Evolutionary conservation across 2,329 filamentous ascomycete species (phyloP).

Genomic region (Colletotrichum sidae): DNA sequence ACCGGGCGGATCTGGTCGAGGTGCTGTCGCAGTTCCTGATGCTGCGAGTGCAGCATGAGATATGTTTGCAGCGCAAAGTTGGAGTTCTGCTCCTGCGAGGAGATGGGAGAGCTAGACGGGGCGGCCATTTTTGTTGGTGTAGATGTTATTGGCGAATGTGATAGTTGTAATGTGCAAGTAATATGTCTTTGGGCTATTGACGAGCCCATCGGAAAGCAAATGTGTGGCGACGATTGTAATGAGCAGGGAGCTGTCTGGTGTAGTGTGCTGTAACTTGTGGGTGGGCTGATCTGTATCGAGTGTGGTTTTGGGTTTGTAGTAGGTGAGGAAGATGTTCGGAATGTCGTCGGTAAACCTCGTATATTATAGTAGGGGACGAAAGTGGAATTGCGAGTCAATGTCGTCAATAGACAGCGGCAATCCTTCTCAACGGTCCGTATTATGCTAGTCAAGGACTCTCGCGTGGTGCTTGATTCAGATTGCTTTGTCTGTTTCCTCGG

Average conservation of each 20-base stretch:
- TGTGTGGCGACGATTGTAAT: not conserved
- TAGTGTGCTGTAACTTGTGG: not conserved
- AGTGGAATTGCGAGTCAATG: constrained; percentile 16
- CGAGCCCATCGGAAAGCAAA: constrained; percentile 38
- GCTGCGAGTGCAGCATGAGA: constrained; percentile 64
- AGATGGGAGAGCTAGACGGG: constrained; percentile 17
- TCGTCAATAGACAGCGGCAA: constrained; percentile 24
- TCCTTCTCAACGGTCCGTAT: not conserved
- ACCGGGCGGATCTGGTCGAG: constrained; percentile 63
- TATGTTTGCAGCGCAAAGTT: constrained; percentile 66
- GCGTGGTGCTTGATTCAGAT: not conserved
- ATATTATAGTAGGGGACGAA: constrained; percentile 10
- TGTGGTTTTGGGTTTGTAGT: constrained; percentile 5
- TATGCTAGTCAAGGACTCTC: too few species aligned
- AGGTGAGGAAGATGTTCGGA: constrained; percentile 13
- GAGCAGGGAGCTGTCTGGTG: not conserved
- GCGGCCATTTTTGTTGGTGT: constrained; percentile 31
- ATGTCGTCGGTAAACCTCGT: constrained; percentile 12
- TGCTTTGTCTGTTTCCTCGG: constrained; percentile 1
- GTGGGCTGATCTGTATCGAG: constrained; percentile 14
- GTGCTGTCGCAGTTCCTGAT: constrained; percentile 63
- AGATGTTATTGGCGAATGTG: constrained; percentile 22
- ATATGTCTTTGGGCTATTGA: constrained; percentile 35
- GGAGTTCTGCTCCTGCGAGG: constrained; percentile 49
- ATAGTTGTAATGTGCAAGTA: constrained; percentile 36